Base-by-base conservation (phyloP, 2,329 filamentous ascomycete species). In the Bertia moriformis region DNA sequence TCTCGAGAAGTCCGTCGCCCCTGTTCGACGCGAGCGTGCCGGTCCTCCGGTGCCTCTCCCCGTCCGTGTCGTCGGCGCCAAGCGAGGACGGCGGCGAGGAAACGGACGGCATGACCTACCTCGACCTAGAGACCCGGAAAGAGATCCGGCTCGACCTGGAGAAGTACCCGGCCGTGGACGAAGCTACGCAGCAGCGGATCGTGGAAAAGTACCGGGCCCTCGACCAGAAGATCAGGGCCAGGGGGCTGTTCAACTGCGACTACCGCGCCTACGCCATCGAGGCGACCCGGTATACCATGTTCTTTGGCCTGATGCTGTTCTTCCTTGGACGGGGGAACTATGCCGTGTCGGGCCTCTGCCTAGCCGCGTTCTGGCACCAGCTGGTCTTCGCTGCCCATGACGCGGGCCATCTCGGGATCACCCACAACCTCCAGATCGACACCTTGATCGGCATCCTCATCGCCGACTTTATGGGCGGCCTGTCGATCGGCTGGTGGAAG, bases 401-500 rank as follows among this genome's bases (percentile, higher is more conserved):
- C 47, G 74, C 73, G 7, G 75, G 73, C 2, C 76, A 79, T 48
- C 61, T 66, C 19, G 73, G 71, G 43, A 79, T 80, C 43, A 77
- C 75, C 0, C 61, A 67, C 42, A 69, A 69, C 50, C 78, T 77
- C 45, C 55, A 64, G 2, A 46, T 61, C 15, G 75, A 80, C 50
- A 74, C 71, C 0, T 49, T 78, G 3, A 73, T 80, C 40, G 75
- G 66, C 38, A 66, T 76, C 42, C 74, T 78, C 46, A 62, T 80
- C 27, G 75, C 71, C 36, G 72, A 79, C 49, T 76, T 78, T 48
- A 73, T 72, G 59, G 77, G 74, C 45, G 75, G 75, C 24, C 60
- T 81, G 14, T 77, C 71, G 3, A 73, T 80, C 40, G 73, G 75
- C 14, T 80, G 75, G 75, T 80, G 75, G 75, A 80, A 81, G 60